Base-by-base conservation (phyloP, 306 rosid species). In the Arachis stenosperma region DNA sequence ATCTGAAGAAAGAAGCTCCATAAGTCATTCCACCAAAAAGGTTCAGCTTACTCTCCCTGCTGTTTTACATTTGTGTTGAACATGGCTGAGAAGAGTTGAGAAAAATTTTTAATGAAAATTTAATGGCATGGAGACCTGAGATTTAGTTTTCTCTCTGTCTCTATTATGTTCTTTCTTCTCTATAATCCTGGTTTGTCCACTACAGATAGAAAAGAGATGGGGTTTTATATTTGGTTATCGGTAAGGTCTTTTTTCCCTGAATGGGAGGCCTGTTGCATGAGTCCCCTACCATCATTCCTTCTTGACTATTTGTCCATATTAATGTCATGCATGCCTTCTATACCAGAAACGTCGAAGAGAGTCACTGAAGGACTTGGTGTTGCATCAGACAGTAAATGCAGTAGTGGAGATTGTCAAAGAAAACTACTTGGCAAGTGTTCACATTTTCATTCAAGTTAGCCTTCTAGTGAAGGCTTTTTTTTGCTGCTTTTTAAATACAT, bases 351-450 rank as follows among this genome's bases (percentile, higher is more conserved):
- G 97, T 50, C 88, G 78, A 79, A 80, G 81, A 75, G 96, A 82
- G 65, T 81, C 87, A 51, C 71, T 13, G 5, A 80, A 50, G 76
- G 85, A 72, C 80, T 77, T 91, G 81, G 89, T 76, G 78, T 64
- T 88, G 74, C 81, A 89, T 77, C 92, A 91, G 86, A 81, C 79
- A 3, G 97, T 91, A 53, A 87, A 88, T 74, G 90, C 95, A 51
- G 75, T 81, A 8, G 96, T 94, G 65, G 97, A 94, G 88, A 77
- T 88, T 70, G 93, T 86, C 74, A 94, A 89, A 82, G 96, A 94
- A 67, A 85, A 84, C 82, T 94, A 94, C 87, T 65, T 91, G 96
- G 98, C 76, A 86, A 86, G 98, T 88, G 53, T 69, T 68, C 8
- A 48, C 30, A 17, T 54, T 71, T 8, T 12, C 80, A 9, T 64